Evolutionary conservation across 352 stramenopile species (phyloP).

Genomic region (Globisporangium splendens): DNA sequence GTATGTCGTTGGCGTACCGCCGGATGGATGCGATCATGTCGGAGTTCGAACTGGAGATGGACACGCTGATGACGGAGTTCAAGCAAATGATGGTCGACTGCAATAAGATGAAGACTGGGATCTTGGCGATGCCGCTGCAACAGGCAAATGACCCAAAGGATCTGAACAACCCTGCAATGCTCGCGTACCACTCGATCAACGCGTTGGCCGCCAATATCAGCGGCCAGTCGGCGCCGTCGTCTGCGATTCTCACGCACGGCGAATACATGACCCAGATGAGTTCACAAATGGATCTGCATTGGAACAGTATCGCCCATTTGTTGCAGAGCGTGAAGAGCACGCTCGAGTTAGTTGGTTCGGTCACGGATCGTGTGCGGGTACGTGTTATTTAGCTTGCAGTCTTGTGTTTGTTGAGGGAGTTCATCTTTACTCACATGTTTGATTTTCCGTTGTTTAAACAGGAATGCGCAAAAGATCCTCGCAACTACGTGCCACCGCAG

Average conservation of each 20-base stretch:
- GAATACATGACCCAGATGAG: slow-evolving; percentile 88
- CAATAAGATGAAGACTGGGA: slow-evolving; percentile 78
- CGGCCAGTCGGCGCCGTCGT: slow-evolving; percentile 43
- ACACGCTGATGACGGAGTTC: slow-evolving; percentile 57
- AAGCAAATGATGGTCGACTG: slow-evolving; percentile 77
- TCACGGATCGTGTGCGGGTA: slow-evolving; percentile 65
- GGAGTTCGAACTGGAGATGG: slow-evolving; percentile 71
- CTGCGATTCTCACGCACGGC: slow-evolving; percentile 75
- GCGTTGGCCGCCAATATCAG: slow-evolving; percentile 70
- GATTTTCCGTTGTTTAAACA: slow-evolving; percentile 15
- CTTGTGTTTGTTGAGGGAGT: neutral
- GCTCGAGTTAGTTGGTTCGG: slow-evolving; percentile 55
- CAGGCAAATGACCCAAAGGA: slow-evolving; percentile 53
- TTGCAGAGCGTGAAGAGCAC: slow-evolving; percentile 78
- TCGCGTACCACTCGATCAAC: slow-evolving; percentile 83
- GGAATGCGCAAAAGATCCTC: slow-evolving; percentile 66
- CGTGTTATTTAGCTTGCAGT: slow-evolving; percentile 11
- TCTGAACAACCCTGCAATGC: slow-evolving; percentile 58
- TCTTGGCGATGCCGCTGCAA: slow-evolving; percentile 71
- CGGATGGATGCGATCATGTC: slow-evolving; percentile 51
- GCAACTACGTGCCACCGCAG: slow-evolving; percentile 65
- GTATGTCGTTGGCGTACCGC: slow-evolving; percentile 74
- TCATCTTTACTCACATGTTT: neutral
- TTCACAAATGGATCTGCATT: slow-evolving; percentile 83
- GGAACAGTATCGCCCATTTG: slow-evolving; percentile 82